Evolutionary conservation across 2,329 filamentous ascomycete species (phyloP).

Genomic region (Paecilomyces dactylethromorphus): DNA sequence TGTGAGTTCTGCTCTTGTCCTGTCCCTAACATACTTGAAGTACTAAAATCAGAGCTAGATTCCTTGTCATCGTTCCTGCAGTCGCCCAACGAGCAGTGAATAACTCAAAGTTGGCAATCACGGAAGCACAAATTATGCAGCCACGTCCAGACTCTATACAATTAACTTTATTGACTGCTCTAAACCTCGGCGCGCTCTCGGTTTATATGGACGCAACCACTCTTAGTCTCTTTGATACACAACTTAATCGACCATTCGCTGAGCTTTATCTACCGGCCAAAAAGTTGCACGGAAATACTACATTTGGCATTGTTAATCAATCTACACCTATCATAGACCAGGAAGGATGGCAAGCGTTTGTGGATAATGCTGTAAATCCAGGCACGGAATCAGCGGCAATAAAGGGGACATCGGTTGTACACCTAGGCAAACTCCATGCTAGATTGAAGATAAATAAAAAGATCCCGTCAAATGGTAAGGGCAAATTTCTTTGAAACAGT

Average conservation of each 20-base stretch:
- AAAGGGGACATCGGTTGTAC: slow-evolving; percentile 20
- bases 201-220: slow-evolving; percentile 30
- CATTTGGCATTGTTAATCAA: slow-evolving; percentile 16
- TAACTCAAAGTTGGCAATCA: slow-evolving; percentile 29
- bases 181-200: slow-evolving; percentile 28
- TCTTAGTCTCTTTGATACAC: slow-evolving; percentile 27
- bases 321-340: slow-evolving; percentile 19
- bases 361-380: slow-evolving; percentile 24
- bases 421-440: slow-evolving; percentile 24
- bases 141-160: slow-evolving; percentile 25
- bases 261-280: slow-evolving; percentile 15
- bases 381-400: slow-evolving; percentile 19
- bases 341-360: slow-evolving; percentile 23
- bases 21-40: background rate
- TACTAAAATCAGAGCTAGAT: slow-evolving; percentile 18
- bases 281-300: slow-evolving; percentile 28
- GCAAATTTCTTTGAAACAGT: background rate
- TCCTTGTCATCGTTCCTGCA: slow-evolving; percentile 33
- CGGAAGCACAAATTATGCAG: slow-evolving; percentile 26
- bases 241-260: slow-evolving; percentile 22
- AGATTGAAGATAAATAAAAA: slow-evolving; percentile 29
- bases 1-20: slow-evolving; percentile 20
- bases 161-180: slow-evolving; percentile 27
- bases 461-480: slow-evolving; percentile 27
- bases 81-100: slow-evolving; percentile 34